Evolutionary conservation across 768 basidiomycete genomes (phyloP).

Genomic region (Ramaria rubella): DNA sequence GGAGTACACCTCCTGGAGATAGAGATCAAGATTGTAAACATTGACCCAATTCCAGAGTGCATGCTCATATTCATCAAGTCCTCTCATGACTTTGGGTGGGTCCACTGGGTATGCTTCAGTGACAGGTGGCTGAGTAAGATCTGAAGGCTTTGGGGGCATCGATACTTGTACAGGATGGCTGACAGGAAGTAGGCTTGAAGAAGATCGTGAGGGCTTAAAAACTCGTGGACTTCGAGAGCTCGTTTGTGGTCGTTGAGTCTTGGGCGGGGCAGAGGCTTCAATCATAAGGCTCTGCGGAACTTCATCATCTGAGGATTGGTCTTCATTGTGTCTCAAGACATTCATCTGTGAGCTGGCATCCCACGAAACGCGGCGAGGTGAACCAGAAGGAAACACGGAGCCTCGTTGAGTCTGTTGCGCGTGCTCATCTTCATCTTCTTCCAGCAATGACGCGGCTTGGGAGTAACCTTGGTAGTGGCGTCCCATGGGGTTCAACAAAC

Average conservation of each 20-base stretch:
- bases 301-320: slow-evolving; percentile 65
- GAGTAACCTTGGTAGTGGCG: slow-evolving; percentile 68
- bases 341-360: slow-evolving; percentile 51
- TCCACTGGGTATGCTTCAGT: slow-evolving; percentile 26
- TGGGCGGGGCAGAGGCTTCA: slow-evolving; percentile 51
- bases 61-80: slow-evolving; percentile 78
- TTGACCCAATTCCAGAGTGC: slow-evolving; percentile 99
- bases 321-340: slow-evolving; percentile 57
- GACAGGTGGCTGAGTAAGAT: slow-evolving; percentile 31
- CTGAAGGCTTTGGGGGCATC: slow-evolving; percentile 60
- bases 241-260: slow-evolving; percentile 20
- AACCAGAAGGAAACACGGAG: not conserved
- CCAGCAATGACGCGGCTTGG: slow-evolving; percentile 67
- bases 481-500: slow-evolving; percentile 76
- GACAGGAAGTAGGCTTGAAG: slow-evolving; percentile 34
- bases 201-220: slow-evolving; percentile 32
- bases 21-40: slow-evolving; percentile 93
- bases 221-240: slow-evolving; percentile 31
- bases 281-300: slow-evolving; percentile 84
- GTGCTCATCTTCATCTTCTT: slow-evolving; percentile 49
- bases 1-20: slow-evolving; percentile 88
- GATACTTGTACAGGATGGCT: slow-evolving; percentile 36
- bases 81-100: slow-evolving; percentile 42
- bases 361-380: slow-evolving; percentile 54
- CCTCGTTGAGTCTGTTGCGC: slow-evolving; percentile 29